Evolutionary conservation across 768 basidiomycete species (phyloP).

Genomic region (Phanerochaete carnosa): DNA sequence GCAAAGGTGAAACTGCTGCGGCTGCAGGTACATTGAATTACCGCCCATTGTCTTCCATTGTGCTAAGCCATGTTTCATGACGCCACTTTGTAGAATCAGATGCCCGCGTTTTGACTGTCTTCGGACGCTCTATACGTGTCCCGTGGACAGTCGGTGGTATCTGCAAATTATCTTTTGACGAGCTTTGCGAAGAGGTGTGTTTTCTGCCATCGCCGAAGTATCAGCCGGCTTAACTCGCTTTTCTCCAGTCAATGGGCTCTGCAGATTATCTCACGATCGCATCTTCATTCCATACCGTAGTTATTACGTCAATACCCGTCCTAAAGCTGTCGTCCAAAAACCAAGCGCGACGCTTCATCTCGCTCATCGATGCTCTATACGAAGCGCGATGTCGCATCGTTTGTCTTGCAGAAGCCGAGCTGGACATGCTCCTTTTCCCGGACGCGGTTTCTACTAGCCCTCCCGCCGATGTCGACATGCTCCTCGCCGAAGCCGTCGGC

Average conservation of each 20-base stretch:
- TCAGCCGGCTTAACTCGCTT: neutral
- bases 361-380: slow-evolving; percentile 58
- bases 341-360: slow-evolving; percentile 57
- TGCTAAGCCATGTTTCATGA: neutral
- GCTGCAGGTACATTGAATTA: neutral
- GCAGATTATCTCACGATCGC: slow-evolving; percentile 59
- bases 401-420: slow-evolving; percentile 37
- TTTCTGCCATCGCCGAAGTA: neutral
- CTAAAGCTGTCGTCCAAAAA: slow-evolving; percentile 51
- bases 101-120: slow-evolving; percentile 37
- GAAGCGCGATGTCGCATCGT: slow-evolving; percentile 36
- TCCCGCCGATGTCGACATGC: slow-evolving; percentile 24
- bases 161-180: slow-evolving; percentile 46
- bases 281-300: slow-evolving; percentile 44
- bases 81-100: neutral
- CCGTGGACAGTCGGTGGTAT: slow-evolving; percentile 39
- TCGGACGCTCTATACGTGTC: slow-evolving; percentile 42
- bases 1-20: neutral
- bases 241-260: slow-evolving; percentile 42
- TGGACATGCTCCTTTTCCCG: slow-evolving; percentile 53
- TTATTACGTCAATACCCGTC: slow-evolving; percentile 47
- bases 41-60: neutral
- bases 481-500: slow-evolving; percentile 47
- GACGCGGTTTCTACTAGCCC: slow-evolving; percentile 32
- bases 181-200: slow-evolving; percentile 42